A percentile compares a stretch with the other conserved stretches of the same genome.
These are phyloP conservation scores for Seiridium unicorne DNA, from an alignment of 2,329 filamentous ascomycete species.

Conservation along the genomic window DNA sequence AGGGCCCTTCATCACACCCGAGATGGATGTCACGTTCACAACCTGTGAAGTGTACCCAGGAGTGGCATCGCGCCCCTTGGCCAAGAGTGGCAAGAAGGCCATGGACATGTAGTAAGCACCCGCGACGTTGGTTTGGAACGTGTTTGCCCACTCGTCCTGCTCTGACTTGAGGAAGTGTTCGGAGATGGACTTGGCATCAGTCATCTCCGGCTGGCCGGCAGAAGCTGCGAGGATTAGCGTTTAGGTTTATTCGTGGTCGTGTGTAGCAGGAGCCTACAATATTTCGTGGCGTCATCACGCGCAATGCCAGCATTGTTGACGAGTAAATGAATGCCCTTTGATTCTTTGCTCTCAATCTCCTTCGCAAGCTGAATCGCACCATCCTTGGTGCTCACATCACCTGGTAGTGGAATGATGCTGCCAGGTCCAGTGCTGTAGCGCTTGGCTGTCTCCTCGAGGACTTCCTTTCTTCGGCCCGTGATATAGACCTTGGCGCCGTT, in stretches of 20 bases:
- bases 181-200: conserved; percentile 43
- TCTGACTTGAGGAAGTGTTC: conserved; percentile 48
- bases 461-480: conserved; percentile 13
- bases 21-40: conserved; percentile 50
- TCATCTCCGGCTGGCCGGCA: conserved; percentile 44
- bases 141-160: conserved; percentile 44
- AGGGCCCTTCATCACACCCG: conserved; percentile 49
- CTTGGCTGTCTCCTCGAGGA: conserved; percentile 10
- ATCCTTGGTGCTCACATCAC: conserved; percentile 35
- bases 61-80: conserved; percentile 39
- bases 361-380: conserved; percentile 44
- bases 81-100: conserved; percentile 49
- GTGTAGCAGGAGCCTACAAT: conserved; percentile 25
- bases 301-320: conserved; percentile 53
- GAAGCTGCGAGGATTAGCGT: conserved; percentile 36
- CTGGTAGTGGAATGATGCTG: conserved; percentile 6
- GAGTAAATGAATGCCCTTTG: conserved; percentile 49
- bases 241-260: conserved; percentile 23
- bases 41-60: conserved; percentile 47
- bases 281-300: conserved; percentile 49
- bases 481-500: conserved; percentile 20
- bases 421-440: conserved; percentile 9
- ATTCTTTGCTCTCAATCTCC: conserved; percentile 49
- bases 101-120: conserved; percentile 50
- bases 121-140: conserved; percentile 49